Evolutionary conservation across 1,284 basidiomycete genomes (phyloP).

Genomic region (Tremellales sp.): DNA sequence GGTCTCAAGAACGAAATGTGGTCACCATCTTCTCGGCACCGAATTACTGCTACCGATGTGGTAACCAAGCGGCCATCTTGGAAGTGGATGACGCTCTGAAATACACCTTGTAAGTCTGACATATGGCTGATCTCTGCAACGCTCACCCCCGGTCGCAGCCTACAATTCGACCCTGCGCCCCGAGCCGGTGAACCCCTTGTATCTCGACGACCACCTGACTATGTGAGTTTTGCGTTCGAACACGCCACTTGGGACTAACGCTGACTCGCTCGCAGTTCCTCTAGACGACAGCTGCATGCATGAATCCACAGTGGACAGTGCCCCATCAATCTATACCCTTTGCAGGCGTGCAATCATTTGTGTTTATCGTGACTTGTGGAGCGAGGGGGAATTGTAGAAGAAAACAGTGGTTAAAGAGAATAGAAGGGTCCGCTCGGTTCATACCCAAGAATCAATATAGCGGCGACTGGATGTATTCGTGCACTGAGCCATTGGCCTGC

Average conservation of each 20-base stretch:
- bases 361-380: too few relatives aligned
- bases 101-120: slow-evolving; percentile 51
- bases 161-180: slow-evolving; percentile 99
- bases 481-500: too few relatives aligned
- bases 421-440: too few relatives aligned
- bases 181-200: slow-evolving; percentile 97
- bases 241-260: neutral
- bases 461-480: too few relatives aligned
- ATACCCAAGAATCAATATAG: too few relatives aligned
- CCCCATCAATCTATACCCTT: neutral
- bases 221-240: slow-evolving; percentile 55
- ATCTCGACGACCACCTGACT: slow-evolving; percentile 96
- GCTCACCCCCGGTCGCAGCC: slow-evolving; percentile 53
- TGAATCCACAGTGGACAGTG: neutral
- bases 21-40: slow-evolving; percentile 99
- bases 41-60: slow-evolving; percentile 98
- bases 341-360: too few relatives aligned
- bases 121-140: slow-evolving; percentile 2
- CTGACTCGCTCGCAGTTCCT: slow-evolving; percentile 8
- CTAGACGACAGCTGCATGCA: slow-evolving; percentile 1
- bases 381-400: too few relatives aligned
- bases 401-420: too few relatives aligned
- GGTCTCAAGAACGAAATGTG: slow-evolving; percentile 99
- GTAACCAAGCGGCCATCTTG: slow-evolving; percentile 99
- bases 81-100: slow-evolving; percentile 83